Evolutionary conservation across 352 stramenopile genomes (phyloP).

Genomic region (Phytophthora palmivora): DNA sequence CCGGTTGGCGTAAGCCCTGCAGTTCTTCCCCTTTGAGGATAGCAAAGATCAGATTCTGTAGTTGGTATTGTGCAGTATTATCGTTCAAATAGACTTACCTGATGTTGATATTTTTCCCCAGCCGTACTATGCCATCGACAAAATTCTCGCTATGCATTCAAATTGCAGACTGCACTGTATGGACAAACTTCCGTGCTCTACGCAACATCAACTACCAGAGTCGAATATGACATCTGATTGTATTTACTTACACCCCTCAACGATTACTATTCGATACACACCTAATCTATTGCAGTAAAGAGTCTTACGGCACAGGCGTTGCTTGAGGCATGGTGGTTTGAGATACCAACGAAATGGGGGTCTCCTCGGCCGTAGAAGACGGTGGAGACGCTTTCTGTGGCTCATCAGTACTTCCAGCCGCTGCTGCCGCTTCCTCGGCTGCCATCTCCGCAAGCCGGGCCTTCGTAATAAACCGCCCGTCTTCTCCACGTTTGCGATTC

Average conservation of each 20-base stretch:
- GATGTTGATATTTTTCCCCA: too few relatives aligned
- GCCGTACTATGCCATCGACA: too few relatives aligned
- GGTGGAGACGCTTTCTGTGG: constrained; percentile 24
- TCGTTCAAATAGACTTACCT: background rate
- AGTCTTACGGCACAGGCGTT: constrained; percentile 39
- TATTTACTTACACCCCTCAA: constrained; percentile 25
- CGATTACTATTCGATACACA: constrained; percentile 21
- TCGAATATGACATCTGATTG: constrained; percentile 7
- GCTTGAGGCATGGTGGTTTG: constrained; percentile 36
- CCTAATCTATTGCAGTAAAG: constrained; percentile 35
- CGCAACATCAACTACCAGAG: too few relatives aligned
- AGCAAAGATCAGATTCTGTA: background rate
- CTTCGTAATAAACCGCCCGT: constrained; percentile 87
- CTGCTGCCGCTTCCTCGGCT: constrained; percentile 48
- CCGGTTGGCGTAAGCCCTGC: constrained; percentile 61
- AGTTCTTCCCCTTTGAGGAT: constrained; percentile 56
- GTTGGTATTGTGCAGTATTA: background rate
- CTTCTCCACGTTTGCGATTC: constrained; percentile 81
- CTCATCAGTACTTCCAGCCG: constrained; percentile 18
- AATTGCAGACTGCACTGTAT: background rate
- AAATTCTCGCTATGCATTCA: too few relatives aligned
- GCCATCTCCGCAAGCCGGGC: constrained; percentile 77
- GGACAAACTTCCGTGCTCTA: too few relatives aligned
- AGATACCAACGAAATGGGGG: constrained; percentile 22
- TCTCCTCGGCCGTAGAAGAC: constrained; percentile 21